A percentile compares a stretch with the other conserved stretches of the same genome.
These are phyloP conservation scores for Friedmanniomyces simplex DNA, from an alignment of 495 filamentous ascomycete species.

Conservation along the genomic window DNA sequence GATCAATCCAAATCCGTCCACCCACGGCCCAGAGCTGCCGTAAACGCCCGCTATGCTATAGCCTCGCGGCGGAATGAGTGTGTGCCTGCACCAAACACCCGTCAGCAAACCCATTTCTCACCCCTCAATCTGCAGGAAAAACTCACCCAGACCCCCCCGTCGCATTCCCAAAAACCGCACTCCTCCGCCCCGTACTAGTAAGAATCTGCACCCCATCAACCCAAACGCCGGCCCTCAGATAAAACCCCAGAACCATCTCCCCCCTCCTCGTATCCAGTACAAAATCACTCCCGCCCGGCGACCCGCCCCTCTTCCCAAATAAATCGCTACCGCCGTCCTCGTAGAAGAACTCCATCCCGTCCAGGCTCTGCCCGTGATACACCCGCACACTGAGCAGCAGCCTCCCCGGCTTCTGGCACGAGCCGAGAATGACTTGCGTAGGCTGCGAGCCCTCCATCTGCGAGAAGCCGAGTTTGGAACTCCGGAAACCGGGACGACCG, in stretches of 20 bases:
- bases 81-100: constrained; percentile 50
- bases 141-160: constrained; percentile 73
- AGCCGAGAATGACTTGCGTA: constrained; percentile 65
- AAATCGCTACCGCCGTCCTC: constrained; percentile 80
- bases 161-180: constrained; percentile 75
- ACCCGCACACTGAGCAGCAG: constrained; percentile 65
- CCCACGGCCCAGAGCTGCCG: constrained; percentile 69
- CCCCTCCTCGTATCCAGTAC: constrained; percentile 73
- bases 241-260: constrained; percentile 81
- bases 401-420: constrained; percentile 55
- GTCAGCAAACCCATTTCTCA: background rate
- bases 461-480: constrained; percentile 65
- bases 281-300: constrained; percentile 65
- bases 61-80: constrained; percentile 78
- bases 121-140: background rate
- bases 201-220: constrained; percentile 87
- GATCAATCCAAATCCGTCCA: constrained; percentile 83
- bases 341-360: constrained; percentile 87
- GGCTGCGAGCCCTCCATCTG: constrained; percentile 60
- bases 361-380: constrained; percentile 67
- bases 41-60: constrained; percentile 82
- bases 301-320: constrained; percentile 76
- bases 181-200: constrained; percentile 77
- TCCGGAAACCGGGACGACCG: constrained; percentile 60
- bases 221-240: constrained; percentile 69